Base-by-base conservation (phyloP, 2,329 filamentous ascomycete genomes). In the Trichoderma sp. region DNA sequence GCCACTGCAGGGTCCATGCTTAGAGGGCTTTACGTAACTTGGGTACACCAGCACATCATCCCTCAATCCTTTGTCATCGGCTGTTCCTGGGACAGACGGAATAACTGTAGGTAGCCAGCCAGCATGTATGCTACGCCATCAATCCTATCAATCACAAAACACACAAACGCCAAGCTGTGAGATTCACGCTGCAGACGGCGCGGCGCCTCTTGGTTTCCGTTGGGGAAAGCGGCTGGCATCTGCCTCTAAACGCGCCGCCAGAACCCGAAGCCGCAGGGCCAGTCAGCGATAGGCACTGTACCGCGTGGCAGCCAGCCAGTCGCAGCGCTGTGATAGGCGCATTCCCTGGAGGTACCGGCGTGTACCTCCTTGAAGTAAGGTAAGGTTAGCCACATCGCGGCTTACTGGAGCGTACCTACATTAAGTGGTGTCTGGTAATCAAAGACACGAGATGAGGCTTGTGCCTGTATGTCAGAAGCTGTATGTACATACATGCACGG, bases 261-360 rank as follows among this genome's bases (percentile, higher is more conserved):
- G 51, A 46, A 52, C 65, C 65, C 55, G 54, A 55, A 52, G 39
- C 43, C 56, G 65, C 32, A 60, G 52, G 58, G 58, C 69, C 69
- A 70, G 51, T 70, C 58, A 70, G 69, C 65, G 66, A 70, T 64
- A 49, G 65, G 26, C 65, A 59, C 54, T 51, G 69, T 65, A 64
- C 39, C 69, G 69, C 69, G 69, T 70, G 69, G 69, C 69, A 65
- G 52, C 34, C 59, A 49, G 51, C 46, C 46, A 49, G 46, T 49
- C 5, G 10, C 46, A 49, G 46, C 46, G 55, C 30, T 59, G 26
- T n/a, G 28, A 28, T 32, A 21, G 24, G 55, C 55, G 39, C 16
- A 43, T 43, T 43, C 18, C 39, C 39, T 43, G 18, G 39, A n/a
- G 18, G 39, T 43, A 43, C 39, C 18, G 18, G 18, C 39, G 18